These are phyloP conservation scores for Dendrostoma leiphaemia DNA, from an alignment of 2,329 filamentous ascomycete genomes.

Conservation along the genomic window DNA sequence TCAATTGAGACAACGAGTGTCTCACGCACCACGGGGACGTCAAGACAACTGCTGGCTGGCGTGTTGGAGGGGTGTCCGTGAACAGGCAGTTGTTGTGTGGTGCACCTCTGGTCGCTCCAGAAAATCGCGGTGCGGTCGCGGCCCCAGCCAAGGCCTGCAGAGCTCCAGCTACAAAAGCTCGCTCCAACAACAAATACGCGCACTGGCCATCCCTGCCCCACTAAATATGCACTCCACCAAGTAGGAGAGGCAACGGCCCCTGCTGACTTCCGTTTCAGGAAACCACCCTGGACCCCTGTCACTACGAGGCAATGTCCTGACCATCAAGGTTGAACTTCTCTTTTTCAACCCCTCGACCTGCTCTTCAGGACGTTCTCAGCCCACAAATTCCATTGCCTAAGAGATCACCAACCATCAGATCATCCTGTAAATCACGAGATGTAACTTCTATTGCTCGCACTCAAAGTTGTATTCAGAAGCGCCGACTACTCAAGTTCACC, in stretches of 20 bases:
- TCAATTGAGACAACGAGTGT: slow-evolving; percentile 12
- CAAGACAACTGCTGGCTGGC: background rate
- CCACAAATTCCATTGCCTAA: too few relatives aligned
- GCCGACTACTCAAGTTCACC: too few relatives aligned
- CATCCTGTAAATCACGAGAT: too few relatives aligned
- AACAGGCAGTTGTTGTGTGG: too few relatives aligned
- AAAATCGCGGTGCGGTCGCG: slow-evolving; percentile 15
- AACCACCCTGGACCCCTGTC: too few relatives aligned
- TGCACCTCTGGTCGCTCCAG: background rate
- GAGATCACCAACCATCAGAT: too few relatives aligned
- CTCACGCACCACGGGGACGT: background rate
- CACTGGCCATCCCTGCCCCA: slow-evolving; percentile 21
- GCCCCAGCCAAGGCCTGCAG: background rate
- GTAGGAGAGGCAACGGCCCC: slow-evolving; percentile 17
- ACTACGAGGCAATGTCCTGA: too few relatives aligned
- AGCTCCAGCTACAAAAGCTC: slow-evolving; percentile 16
- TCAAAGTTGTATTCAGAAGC: too few relatives aligned
- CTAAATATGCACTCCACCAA: slow-evolving; percentile 10
- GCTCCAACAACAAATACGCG: slow-evolving; percentile 31
- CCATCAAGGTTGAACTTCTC: too few relatives aligned
- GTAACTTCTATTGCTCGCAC: too few relatives aligned
- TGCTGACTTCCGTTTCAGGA: slow-evolving; percentile 5
- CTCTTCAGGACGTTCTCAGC: too few relatives aligned
- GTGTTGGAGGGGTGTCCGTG: slow-evolving; percentile 4
- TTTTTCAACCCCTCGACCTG: too few relatives aligned